Conservation (phyloP, 139 green algal species). For the Coelastrella sp. region DNA sequence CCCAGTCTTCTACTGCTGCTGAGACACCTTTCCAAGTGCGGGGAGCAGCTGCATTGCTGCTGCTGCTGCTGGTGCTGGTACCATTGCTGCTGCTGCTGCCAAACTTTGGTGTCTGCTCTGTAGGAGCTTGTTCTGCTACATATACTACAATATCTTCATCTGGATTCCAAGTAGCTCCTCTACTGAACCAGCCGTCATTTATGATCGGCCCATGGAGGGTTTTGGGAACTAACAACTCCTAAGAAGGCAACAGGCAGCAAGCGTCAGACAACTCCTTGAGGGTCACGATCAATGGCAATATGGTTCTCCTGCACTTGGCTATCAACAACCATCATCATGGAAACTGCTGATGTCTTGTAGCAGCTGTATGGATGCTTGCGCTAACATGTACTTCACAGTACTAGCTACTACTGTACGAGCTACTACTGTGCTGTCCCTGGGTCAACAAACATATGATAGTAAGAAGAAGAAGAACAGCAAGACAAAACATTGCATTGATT, state of each 20-base stretch:
- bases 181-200: constrained; percentile 87
- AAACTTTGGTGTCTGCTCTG: constrained; percentile 63
- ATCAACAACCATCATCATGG: background rate
- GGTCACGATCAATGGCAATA: too few species aligned
- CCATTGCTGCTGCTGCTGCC: constrained; percentile 23
- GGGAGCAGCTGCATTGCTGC: background rate
- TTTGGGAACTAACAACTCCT: constrained; percentile 67
- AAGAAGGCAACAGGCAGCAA: background rate
- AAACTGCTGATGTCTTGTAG: too few species aligned
- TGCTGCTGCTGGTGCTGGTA: background rate
- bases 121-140: constrained; percentile 77
- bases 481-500: too few species aligned
- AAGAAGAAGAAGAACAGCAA: too few species aligned
- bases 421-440: too few species aligned
- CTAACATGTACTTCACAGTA: too few species aligned
- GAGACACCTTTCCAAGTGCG: constrained; percentile 76
- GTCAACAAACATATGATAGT: too few species aligned
- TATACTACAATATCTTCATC: constrained; percentile 85
- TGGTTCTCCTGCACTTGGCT: too few species aligned
- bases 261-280: too few species aligned
- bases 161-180: constrained; percentile 78
- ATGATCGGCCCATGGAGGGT: constrained; percentile 82
- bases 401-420: too few species aligned
- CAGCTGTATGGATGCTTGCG: too few species aligned
- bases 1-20: constrained; percentile 85